Evolutionary conservation across 805 yeast genomes (phyloP).

Genomic region (Kuraishia ogatae): DNA sequence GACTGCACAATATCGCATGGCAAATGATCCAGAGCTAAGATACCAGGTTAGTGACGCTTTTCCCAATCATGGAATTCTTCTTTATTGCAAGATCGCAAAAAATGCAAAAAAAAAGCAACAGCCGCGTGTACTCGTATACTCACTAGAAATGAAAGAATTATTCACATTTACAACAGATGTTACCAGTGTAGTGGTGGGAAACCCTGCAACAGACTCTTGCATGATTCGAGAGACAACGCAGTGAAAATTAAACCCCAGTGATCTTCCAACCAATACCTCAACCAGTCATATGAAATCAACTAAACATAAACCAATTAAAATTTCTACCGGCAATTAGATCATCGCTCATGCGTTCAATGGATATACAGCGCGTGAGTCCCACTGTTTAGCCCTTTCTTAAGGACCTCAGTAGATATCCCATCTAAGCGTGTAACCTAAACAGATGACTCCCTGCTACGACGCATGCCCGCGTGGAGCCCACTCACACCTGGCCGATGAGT

Average conservation of each 20-base stretch:
- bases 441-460: not conserved
- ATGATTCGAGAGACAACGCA: not conserved
- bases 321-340: no score
- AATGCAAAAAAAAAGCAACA: no score
- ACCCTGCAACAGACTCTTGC: not conserved
- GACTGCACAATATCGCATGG: slow-evolving; percentile 29
- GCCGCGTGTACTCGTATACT: no score
- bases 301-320: not conserved
- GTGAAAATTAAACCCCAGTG: not conserved
- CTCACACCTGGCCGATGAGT: no score
- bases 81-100: no score
- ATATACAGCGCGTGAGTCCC: not conserved
- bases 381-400: not conserved
- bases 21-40: slow-evolving; percentile 21
- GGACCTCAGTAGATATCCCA: not conserved
- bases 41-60: not conserved
- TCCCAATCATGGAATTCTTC: no score
- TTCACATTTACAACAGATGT: slow-evolving; percentile 3
- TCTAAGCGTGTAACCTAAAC: not conserved
- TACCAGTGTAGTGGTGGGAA: not conserved
- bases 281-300: not conserved
- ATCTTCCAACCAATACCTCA: not conserved
- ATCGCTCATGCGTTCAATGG: no score
- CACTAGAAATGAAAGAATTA: slow-evolving; percentile 6
- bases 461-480: no score